Evolutionary conservation across 73 alveolate genomes (phyloP), one percentile per base, ranked within the genome.

Genomic region (Paramecium sexaurelia): DNA sequence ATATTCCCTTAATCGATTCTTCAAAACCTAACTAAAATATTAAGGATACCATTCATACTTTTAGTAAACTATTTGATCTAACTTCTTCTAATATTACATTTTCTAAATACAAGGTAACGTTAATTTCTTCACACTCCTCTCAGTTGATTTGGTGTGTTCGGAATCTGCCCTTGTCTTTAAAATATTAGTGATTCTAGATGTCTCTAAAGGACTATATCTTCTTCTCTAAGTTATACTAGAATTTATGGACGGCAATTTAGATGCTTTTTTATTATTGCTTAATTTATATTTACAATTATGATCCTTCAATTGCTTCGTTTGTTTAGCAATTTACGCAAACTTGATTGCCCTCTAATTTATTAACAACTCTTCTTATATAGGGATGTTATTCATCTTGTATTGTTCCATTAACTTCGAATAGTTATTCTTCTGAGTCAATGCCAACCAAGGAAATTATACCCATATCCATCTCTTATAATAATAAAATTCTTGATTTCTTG

Each of bases 381-480:
- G 43, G 6, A 43, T 43, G 8, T 20, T 22, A 78, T 78, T 33
- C 26, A 36, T 78, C 4, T 11, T 37, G 17, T 78, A 78, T 7
- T 40, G 22, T 7, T 40, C 26, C 45, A 78, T 78, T 33, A 78
- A 41, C 19, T 78, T 45, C 5, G 90, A 78, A 7, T 29, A 78
- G 24, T 78, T 43, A 11, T 24, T 15, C 19, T 78, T 78, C 26
- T 22, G 40, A 10, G 90, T 43, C 7, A 78, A 61, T 29, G 75
- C 37, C 6, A 78, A 15, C 90, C 90, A 78, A 41, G 90, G 90
- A 78, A 41, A 78, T 78, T 78, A 8, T 9, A 45, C 55, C 90
- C 90, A 78, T 20, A 78, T 24, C 90, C 90, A 78, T 3, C 90
- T 37, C 24, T 78, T 78, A 45, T 78, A 78, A 78, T 78, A 78